phyloP scores from a whole-genome alignment of 257 asterid species.

The Solanum chmielewskii region DNA sequence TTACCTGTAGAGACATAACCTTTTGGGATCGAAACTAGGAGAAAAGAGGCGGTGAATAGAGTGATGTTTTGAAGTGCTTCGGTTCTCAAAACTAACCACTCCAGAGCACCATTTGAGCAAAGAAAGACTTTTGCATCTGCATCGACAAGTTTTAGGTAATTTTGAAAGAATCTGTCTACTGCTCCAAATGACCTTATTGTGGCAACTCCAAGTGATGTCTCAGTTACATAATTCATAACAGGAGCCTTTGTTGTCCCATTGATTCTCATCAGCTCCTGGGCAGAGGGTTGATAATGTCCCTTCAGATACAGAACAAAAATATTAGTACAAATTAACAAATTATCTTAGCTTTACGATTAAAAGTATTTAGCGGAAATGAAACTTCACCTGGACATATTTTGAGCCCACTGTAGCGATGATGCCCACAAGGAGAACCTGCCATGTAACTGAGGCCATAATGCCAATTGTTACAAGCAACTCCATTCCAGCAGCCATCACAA shows the following conservation, averaged over 20 bases:
- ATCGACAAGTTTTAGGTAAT: constrained; percentile 50
- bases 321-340: background rate
- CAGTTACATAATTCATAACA: constrained; percentile 61
- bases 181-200: constrained; percentile 53
- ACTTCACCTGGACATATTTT: constrained; percentile 59
- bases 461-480: constrained; percentile 43
- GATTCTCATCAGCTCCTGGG: constrained; percentile 73
- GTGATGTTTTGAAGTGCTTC: constrained; percentile 67
- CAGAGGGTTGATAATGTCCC: constrained; percentile 70
- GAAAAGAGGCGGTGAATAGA: constrained; percentile 43
- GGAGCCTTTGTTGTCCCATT: constrained; percentile 86
- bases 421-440: constrained; percentile 80
- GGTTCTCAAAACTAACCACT: constrained; percentile 66
- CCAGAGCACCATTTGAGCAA: constrained; percentile 46
- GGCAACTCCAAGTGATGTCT: constrained; percentile 67
- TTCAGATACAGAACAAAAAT: constrained; percentile 1
- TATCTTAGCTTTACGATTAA: background rate
- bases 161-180: constrained; percentile 39
- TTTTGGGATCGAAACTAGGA: constrained; percentile 37
- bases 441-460: constrained; percentile 58
- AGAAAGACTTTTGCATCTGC: constrained; percentile 62
- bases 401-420: constrained; percentile 40
- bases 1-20: constrained; percentile 51
- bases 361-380: background rate
- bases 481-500: constrained; percentile 17